phyloP scores from a whole-genome alignment of 2,329 filamentous ascomycete species.

The Fusarium nodosum region DNA sequence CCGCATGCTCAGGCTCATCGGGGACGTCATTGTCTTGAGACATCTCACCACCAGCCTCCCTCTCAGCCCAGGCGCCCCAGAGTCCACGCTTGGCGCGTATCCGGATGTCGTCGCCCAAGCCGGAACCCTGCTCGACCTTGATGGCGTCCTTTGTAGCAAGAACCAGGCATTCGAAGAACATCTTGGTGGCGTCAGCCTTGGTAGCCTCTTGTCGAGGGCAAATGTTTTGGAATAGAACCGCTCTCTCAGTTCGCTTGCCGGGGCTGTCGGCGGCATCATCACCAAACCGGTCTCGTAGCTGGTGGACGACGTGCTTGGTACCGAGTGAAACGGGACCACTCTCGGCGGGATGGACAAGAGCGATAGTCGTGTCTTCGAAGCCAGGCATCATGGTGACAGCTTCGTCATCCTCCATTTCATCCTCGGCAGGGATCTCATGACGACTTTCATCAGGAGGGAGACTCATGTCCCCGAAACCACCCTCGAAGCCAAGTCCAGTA shows the following conservation, averaged over 20 bases:
- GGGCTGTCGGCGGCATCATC: slow-evolving; percentile 76
- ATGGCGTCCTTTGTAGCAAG: slow-evolving; percentile 98
- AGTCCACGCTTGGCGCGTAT: slow-evolving; percentile 94
- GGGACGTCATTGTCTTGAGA: slow-evolving; percentile 62
- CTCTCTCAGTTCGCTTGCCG: slow-evolving; percentile 79
- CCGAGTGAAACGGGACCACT: slow-evolving; percentile 89
- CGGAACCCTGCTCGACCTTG: slow-evolving; percentile 89
- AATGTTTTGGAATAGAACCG: slow-evolving; percentile 91
- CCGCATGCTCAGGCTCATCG: slow-evolving; percentile 53
- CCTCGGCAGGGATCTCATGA: slow-evolving; percentile 73
- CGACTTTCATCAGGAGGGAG: slow-evolving; percentile 72
- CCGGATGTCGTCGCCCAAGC: slow-evolving; percentile 82
- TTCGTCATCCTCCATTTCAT: slow-evolving; percentile 60
- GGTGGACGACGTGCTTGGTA: slow-evolving; percentile 95
- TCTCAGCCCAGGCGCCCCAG: slow-evolving; percentile 96
- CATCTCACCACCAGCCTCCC: slow-evolving; percentile 74
- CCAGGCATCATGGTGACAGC: slow-evolving; percentile 65
- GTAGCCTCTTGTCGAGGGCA: slow-evolving; percentile 85
- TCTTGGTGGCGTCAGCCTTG: slow-evolving; percentile 94
- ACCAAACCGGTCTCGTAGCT: slow-evolving; percentile 90
- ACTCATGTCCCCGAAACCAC: slow-evolving; percentile 65
- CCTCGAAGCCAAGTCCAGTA: slow-evolving; percentile 66
- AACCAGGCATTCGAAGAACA: slow-evolving; percentile 98
- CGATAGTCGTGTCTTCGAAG: slow-evolving; percentile 83
- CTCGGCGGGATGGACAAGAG: slow-evolving; percentile 83